These are phyloP conservation scores for Pouteria campechiana DNA, from an alignment of 179 eudicot genomes.

Conservation along the genomic window DNA sequence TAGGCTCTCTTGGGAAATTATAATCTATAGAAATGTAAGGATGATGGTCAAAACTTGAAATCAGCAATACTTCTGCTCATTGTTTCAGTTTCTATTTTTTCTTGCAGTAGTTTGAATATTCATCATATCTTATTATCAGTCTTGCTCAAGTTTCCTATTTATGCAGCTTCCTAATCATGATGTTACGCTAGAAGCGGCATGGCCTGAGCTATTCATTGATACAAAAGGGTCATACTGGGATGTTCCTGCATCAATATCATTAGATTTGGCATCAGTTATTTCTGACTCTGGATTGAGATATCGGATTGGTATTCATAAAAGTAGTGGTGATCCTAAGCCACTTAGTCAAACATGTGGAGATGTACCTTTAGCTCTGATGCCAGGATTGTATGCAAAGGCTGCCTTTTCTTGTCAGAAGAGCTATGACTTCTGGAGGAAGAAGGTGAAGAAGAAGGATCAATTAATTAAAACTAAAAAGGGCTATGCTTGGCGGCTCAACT, in stretches of 20 bases:
- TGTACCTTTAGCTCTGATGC: constrained; percentile 46
- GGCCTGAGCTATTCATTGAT: constrained; percentile 77
- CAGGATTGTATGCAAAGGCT: constrained; percentile 74
- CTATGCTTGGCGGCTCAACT: constrained; percentile 33
- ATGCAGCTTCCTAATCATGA: constrained; percentile 72
- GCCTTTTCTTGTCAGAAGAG: constrained; percentile 70
- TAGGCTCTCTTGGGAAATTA: too few relatives aligned
- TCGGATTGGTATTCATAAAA: constrained; percentile 66
- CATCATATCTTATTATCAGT: too few relatives aligned
- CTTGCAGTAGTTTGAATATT: too few relatives aligned
- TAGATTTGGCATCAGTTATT: constrained; percentile 57
- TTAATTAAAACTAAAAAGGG: constrained; percentile 27
- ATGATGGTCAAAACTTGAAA: too few relatives aligned
- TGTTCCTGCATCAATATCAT: constrained; percentile 65
- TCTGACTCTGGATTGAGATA: constrained; percentile 69
- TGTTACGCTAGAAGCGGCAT: constrained; percentile 69
- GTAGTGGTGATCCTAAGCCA: constrained; percentile 43
- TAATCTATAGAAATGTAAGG: too few relatives aligned
- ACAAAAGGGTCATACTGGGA: constrained; percentile 74
- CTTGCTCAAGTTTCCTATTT: neutral
- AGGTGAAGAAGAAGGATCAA: constrained; percentile 50
- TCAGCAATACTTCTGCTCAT: too few relatives aligned
- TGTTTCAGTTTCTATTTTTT: too few relatives aligned
- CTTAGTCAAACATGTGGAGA: constrained; percentile 24
- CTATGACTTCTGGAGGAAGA: constrained; percentile 65